Base-by-base conservation (phyloP, 192 early-diverging fungal genomes). In the Backusella morwellensis region DNA sequence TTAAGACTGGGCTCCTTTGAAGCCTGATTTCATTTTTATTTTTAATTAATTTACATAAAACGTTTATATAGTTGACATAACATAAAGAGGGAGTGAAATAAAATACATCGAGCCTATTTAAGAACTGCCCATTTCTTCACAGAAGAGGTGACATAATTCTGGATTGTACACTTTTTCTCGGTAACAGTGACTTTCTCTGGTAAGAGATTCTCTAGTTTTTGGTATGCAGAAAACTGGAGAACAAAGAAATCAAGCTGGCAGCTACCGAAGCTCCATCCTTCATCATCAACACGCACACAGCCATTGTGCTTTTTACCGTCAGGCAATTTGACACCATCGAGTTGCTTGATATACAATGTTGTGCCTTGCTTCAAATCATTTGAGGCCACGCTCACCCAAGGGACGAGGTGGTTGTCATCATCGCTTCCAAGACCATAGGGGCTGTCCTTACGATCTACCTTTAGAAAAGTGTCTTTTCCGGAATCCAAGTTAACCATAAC, bases 271-370 rank as follows among this genome's bases (percentile, higher is more conserved):
- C 78, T 80, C 75, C 77, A 80, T 0, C 84, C 80, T 47, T 56
- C n/a, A 73, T 86, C 85, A 75, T 85, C 85, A 0, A 82, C 83
- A 32, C 76, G 70, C 21, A 84, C 75, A 70, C 85, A 86, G 9
- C 85, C 85, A 66, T 86, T 86, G 66, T 86, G 85, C 1, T 0
- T 72, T 59, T 77, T 70, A 6, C 81, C 85, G 21, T 83, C 74
- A n/a, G 85, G 81, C 6, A 85, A 23, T 8, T 68, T 42, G 9
- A 80, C 15, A 7, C 81, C 81, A 12, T 83, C 77, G 29, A 86
- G 47, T 54, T 74, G 44, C 23, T 78, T 79, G 40, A 86, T 47
- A 66, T 70, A 86, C 2, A 86, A 11, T 1, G 7, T 73, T 7
- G 83, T 79, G 9, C 85, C 85, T 8, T n/a, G 59, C 3, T 35